These are phyloP conservation scores for Parasarocladium wereldwijsianum DNA, from an alignment of 2,329 filamentous ascomycete genomes.

Conservation along the genomic window DNA sequence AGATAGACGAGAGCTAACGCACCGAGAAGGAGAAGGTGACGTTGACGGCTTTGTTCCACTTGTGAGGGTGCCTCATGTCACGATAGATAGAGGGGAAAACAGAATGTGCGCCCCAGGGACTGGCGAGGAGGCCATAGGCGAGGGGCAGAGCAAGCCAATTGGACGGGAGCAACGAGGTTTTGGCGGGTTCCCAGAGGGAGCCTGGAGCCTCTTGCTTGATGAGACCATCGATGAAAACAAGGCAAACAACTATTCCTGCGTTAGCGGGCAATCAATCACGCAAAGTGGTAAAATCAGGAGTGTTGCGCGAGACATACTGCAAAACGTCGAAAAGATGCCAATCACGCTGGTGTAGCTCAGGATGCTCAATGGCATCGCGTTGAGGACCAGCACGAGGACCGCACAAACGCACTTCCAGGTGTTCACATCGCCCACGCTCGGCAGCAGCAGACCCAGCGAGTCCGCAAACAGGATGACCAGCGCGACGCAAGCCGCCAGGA, in stretches of 20 bases:
- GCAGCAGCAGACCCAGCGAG: slow-evolving; percentile 66
- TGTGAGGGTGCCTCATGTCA: slow-evolving; percentile 61
- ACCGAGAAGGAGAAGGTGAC: slow-evolving; percentile 77
- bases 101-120: slow-evolving; percentile 47
- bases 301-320: slow-evolving; percentile 47
- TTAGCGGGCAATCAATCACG: background rate
- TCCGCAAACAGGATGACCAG: slow-evolving; percentile 88
- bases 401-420: slow-evolving; percentile 81
- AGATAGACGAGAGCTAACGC: slow-evolving; percentile 15
- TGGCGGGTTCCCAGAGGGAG: slow-evolving; percentile 66
- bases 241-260: slow-evolving; percentile 52
- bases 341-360: slow-evolving; percentile 84
- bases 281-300: background rate
- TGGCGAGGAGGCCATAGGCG: slow-evolving; percentile 83
- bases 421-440: slow-evolving; percentile 46
- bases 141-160: slow-evolving; percentile 82
- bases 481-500: slow-evolving; percentile 79
- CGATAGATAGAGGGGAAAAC: slow-evolving; percentile 69
- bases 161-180: slow-evolving; percentile 66
- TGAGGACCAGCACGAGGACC: slow-evolving; percentile 62
- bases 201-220: slow-evolving; percentile 67
- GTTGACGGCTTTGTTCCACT: slow-evolving; percentile 61
- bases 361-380: slow-evolving; percentile 68
- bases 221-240: slow-evolving; percentile 75
- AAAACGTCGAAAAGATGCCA: slow-evolving; percentile 80